Conservation (phyloP, 208 protist genomes). For the Naegleria gruberi region DNA sequence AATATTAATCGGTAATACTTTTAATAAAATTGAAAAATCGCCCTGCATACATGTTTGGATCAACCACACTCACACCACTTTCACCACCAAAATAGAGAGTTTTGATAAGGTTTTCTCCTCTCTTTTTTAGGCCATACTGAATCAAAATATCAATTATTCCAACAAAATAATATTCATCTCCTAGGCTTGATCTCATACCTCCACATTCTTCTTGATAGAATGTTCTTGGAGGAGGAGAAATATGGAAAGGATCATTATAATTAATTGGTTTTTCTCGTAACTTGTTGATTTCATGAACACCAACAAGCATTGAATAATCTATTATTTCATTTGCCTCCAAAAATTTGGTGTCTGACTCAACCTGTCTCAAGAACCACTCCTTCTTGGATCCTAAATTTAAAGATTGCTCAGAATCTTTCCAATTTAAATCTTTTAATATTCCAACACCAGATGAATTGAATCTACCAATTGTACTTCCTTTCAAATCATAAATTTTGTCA, state of each 20-base stretch:
- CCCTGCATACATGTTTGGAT: neutral
- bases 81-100: neutral
- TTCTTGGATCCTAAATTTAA: neutral
- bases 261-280: neutral
- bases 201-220: neutral
- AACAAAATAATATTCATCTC: neutral
- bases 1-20: neutral
- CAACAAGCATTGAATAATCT: neutral
- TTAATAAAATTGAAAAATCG: neutral
- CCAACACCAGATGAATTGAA: neutral
- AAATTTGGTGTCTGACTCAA: neutral
- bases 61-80: neutral
- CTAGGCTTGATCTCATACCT: neutral
- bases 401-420: neutral
- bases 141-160: constrained; percentile 12
- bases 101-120: neutral
- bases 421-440: constrained; percentile 15
- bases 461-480: neutral
- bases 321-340: neutral
- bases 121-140: neutral
- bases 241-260: neutral
- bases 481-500: neutral
- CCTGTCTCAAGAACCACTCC: neutral
- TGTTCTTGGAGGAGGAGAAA: neutral
- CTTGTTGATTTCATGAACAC: neutral